A percentile compares a stretch with the other conserved stretches of the same genome.
Evolutionary conservation across 306 rosid species (phyloP).

Genomic region (Begonia fuchsioides): DNA sequence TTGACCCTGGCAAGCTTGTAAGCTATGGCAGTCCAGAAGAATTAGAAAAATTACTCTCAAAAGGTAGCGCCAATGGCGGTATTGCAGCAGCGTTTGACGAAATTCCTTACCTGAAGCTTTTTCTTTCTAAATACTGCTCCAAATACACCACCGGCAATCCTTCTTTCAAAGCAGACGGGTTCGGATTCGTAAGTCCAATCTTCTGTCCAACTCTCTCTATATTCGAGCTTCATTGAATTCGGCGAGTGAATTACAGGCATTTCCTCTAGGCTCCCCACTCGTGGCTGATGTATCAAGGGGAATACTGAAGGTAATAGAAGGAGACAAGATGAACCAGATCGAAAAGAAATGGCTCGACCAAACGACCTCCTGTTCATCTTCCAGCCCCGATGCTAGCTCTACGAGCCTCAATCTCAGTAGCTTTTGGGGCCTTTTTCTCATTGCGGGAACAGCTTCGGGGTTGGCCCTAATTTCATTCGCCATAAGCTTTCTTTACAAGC

Average conservation of each 20-base stretch:
- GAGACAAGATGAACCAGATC: conserved; percentile 8
- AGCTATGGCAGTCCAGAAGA: not conserved
- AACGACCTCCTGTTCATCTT: not conserved
- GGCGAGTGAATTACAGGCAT: conserved; percentile 16
- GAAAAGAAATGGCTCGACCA: not conserved
- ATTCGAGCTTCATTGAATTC: conserved; percentile 9
- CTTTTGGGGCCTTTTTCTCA: conserved; percentile 11
- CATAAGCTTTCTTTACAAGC: not conserved
- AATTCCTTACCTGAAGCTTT: conserved; percentile 11
- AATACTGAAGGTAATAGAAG: conserved; percentile 20
- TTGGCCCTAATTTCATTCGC: not conserved
- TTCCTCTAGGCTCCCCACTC: no score
- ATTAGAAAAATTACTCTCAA: conserved; percentile 10
- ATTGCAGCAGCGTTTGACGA: conserved; percentile 12
- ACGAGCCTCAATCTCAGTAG: not conserved
- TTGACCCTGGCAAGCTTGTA: conserved; percentile 8
- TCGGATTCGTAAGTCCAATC: no score
- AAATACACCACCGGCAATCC: conserved; percentile 6
- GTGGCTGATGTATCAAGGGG: conserved; percentile 29
- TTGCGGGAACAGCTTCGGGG: not conserved
- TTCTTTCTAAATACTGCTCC: conserved; percentile 16
- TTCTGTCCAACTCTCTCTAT: not conserved
- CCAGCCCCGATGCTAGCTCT: conserved; percentile 1
- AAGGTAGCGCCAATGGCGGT: no score
- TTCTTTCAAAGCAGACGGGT: no score